phyloP scores from a whole-genome alignment of 1,139 yeast species.

The Geotrichum reessii region DNA sequence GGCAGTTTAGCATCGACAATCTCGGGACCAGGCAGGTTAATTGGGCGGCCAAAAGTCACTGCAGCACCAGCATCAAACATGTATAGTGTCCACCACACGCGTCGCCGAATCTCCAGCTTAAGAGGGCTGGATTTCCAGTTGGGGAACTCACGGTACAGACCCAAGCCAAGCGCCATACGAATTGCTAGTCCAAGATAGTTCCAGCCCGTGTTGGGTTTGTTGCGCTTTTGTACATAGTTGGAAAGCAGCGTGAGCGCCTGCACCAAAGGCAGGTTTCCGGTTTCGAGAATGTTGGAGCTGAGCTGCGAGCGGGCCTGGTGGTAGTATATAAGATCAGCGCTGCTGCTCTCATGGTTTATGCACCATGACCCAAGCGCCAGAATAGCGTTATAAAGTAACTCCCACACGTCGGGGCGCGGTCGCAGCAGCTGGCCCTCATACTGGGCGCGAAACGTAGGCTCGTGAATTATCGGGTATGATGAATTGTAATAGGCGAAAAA shows the following conservation, averaged over 20 bases:
- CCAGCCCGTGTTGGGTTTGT: constrained; percentile 63
- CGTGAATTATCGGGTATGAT: constrained; percentile 57
- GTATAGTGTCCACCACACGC: constrained; percentile 46
- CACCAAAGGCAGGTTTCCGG: constrained; percentile 51
- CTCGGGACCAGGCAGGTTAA: constrained; percentile 48
- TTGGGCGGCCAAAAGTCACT: constrained; percentile 61
- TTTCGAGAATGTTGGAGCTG: constrained; percentile 36
- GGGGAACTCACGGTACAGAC: constrained; percentile 52
- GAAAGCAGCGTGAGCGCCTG: constrained; percentile 51
- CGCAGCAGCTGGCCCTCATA: constrained; percentile 41
- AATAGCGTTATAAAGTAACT: constrained; percentile 48
- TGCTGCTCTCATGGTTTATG: constrained; percentile 43
- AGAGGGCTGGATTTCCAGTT: constrained; percentile 32
- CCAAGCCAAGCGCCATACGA: constrained; percentile 62
- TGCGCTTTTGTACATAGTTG: constrained; percentile 56
- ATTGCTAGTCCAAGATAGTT: constrained; percentile 58
- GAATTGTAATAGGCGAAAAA: constrained; percentile 51
- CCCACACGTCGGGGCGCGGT: constrained; percentile 45
- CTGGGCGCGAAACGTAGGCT: constrained; percentile 47
- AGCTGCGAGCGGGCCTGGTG: constrained; percentile 44
- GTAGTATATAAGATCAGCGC: constrained; percentile 49
- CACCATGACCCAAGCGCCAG: constrained; percentile 63
- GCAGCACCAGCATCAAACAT: constrained; percentile 62
- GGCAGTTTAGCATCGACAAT: constrained; percentile 50
- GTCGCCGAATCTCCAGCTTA: constrained; percentile 33